These are phyloP conservation scores for Monascus ruber DNA, from an alignment of 2,329 filamentous ascomycete species.

Conservation along the genomic window DNA sequence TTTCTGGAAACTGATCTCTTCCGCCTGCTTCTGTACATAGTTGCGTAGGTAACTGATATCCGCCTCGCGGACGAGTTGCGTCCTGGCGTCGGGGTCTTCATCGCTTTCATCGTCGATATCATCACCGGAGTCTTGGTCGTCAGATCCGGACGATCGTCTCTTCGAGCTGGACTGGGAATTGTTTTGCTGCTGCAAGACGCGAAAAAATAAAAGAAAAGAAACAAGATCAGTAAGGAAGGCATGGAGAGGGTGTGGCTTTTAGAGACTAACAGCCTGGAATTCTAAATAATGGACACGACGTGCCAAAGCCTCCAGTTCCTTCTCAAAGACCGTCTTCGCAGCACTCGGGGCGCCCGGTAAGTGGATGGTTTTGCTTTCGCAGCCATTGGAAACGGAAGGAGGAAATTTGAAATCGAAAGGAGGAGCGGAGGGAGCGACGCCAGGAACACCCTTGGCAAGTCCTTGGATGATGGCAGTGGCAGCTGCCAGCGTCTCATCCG, in stretches of 20 bases:
- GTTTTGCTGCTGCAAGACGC: slow-evolving; percentile 25
- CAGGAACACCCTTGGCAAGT: slow-evolving; percentile 31
- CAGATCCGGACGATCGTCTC: slow-evolving; percentile 17
- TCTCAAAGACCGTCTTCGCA: slow-evolving; percentile 69
- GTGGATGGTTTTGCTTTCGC: slow-evolving; percentile 44
- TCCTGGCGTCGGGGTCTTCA: slow-evolving; percentile 42
- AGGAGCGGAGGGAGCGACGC: slow-evolving; percentile 21
- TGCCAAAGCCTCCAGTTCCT: slow-evolving; percentile 68
- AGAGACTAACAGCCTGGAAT: slow-evolving; percentile 51
- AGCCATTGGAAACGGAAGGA: slow-evolving; percentile 35
- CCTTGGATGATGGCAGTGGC: slow-evolving; percentile 35
- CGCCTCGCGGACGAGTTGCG: slow-evolving; percentile 54
- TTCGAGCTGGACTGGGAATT: slow-evolving; percentile 24
- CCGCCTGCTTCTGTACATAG: slow-evolving; percentile 86
- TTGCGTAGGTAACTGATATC: slow-evolving; percentile 77
- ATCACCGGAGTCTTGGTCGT: slow-evolving; percentile 19
- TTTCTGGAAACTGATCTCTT: slow-evolving; percentile 78
- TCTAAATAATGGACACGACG: slow-evolving; percentile 73
- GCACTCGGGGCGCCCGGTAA: slow-evolving; percentile 66
- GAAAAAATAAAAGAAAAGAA: slow-evolving; percentile 25
- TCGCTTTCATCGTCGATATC: slow-evolving; percentile 27
- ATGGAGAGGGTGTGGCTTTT: slow-evolving; percentile 35
- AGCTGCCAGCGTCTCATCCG: slow-evolving; percentile 37
- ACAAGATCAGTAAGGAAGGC: slow-evolving; percentile 10
- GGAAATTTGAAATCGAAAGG: slow-evolving; percentile 25